Conservation (phyloP, 768 basidiomycete genomes). For the Tricholoma matsutake region DNA sequence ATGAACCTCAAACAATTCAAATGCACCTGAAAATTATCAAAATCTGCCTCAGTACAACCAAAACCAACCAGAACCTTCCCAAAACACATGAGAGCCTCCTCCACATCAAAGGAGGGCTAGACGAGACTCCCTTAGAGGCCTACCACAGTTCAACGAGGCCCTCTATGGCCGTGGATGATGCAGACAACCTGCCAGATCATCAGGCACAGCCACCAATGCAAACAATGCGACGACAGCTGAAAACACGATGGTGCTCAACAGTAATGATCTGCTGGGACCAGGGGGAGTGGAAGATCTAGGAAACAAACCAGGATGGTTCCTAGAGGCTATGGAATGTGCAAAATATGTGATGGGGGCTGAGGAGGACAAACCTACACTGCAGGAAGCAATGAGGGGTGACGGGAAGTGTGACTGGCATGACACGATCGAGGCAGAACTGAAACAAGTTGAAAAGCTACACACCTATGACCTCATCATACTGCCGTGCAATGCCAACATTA, state of each 20-base stretch:
- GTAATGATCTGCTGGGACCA: neutral
- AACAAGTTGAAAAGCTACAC: neutral
- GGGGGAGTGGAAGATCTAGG: neutral
- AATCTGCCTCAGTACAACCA: neutral
- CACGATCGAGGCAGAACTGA: neutral
- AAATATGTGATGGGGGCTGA: neutral
- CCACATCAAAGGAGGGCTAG: neutral
- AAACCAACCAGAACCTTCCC: neutral
- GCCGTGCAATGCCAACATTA: no score
- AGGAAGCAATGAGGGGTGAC: neutral
- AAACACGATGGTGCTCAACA: neutral
- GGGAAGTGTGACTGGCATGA: neutral
- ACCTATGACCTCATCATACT: no score
- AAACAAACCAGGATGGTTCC: neutral
- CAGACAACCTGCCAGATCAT: neutral
- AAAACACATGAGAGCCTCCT: neutral
- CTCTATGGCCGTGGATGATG: no score
- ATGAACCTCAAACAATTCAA: neutral
- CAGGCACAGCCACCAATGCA: neutral
- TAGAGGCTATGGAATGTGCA: neutral
- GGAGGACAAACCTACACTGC: neutral
- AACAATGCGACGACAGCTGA: neutral
- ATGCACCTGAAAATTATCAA: neutral
- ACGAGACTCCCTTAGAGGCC: neutral
- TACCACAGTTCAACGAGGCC: neutral